phyloP scores from a whole-genome alignment of 2,329 filamentous ascomycete genomes.

The Daldinia sp. region DNA sequence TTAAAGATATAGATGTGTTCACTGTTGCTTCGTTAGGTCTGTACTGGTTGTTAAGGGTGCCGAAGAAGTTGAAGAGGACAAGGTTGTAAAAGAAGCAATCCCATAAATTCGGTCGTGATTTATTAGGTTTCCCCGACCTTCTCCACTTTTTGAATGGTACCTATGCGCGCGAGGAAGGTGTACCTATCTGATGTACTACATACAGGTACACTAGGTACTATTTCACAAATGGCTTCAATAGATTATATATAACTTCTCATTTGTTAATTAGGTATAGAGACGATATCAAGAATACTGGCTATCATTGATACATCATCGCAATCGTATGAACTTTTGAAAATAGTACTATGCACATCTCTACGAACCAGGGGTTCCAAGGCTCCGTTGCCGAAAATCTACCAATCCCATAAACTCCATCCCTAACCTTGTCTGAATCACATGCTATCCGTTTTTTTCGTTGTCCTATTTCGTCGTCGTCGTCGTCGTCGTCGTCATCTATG shows the following conservation, averaged over 20 bases:
- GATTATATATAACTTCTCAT: too few species aligned
- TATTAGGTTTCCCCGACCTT: background rate
- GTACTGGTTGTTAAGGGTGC: background rate
- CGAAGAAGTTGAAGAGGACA: background rate
- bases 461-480: background rate
- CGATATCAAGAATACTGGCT: background rate
- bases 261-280: background rate
- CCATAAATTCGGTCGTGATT: background rate
- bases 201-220: too few species aligned
- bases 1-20: background rate
- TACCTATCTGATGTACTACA: too few species aligned
- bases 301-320: background rate
- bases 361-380: constrained; percentile 15
- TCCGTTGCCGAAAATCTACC: constrained; percentile 24
- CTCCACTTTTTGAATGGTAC: too few species aligned
- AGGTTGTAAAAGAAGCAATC: background rate
- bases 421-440: constrained; percentile 19
- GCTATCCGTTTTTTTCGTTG: constrained; percentile 20
- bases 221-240: too few species aligned
- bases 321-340: constrained; percentile 5
- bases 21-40: background rate
- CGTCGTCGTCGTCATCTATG: constrained; percentile 9
- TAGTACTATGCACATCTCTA: constrained; percentile 23
- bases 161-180: too few species aligned
- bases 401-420: constrained; percentile 24